A percentile compares a stretch with the other conserved stretches of the same genome.
Conservation (phyloP, 441 rosid species). For the Oxalis stricta region DNA sequence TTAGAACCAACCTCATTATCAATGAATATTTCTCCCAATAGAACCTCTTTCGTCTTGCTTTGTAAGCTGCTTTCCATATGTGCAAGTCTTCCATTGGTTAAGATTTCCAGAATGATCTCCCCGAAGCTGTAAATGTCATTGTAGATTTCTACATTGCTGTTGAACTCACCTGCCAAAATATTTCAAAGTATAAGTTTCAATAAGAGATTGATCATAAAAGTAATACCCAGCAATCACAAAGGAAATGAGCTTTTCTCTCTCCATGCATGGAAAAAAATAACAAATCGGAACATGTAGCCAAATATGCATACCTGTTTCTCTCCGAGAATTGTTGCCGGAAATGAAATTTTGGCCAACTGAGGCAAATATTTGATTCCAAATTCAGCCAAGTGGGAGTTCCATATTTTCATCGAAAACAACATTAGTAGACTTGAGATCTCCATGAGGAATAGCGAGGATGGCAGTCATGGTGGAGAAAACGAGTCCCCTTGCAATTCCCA, state of each 20-base stretch:
- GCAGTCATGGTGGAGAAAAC: constrained; percentile 88
- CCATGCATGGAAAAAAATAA: too few relatives aligned
- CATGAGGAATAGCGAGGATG: constrained; percentile 81
- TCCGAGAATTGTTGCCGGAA: constrained; percentile 20
- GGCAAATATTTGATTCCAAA: constrained; percentile 48
- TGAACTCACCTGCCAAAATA: constrained; percentile 30
- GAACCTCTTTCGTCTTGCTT: constrained; percentile 44
- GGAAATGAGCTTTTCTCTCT: too few relatives aligned
- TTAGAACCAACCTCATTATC: constrained; percentile 34
- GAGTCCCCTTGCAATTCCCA: constrained; percentile 71
- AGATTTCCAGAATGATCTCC: constrained; percentile 56
- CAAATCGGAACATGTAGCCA: constrained; percentile 1
- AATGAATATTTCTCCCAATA: constrained; percentile 36
- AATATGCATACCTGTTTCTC: constrained; percentile 32
- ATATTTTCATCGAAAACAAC: constrained; percentile 55
- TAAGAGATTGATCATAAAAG: background rate
- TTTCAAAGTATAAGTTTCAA: background rate
- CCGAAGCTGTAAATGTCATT: constrained; percentile 60
- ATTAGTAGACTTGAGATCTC: constrained; percentile 60
- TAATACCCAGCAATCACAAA: too few relatives aligned
- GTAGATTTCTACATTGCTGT: constrained; percentile 31
- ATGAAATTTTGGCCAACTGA: constrained; percentile 28
- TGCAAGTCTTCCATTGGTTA: constrained; percentile 46
- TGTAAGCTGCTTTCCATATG: constrained; percentile 28
- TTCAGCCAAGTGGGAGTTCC: constrained; percentile 63